These are phyloP conservation scores for Fusarium luffae DNA, from an alignment of 2,329 filamentous ascomycete genomes.

Conservation along the genomic window DNA sequence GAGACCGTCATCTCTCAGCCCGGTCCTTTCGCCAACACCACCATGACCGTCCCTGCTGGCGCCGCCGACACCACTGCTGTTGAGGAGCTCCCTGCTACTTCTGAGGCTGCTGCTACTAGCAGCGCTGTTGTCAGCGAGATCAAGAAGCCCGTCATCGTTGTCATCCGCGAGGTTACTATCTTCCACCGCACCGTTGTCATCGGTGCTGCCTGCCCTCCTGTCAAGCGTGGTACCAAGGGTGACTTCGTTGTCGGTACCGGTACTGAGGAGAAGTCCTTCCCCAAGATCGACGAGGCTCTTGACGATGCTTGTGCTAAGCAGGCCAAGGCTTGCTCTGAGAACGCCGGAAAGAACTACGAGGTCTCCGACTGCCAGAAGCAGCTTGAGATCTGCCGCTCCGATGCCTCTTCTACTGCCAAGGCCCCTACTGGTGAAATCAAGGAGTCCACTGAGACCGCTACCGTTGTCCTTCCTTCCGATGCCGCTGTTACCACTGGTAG, in stretches of 20 bases:
- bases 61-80: conserved; percentile 16
- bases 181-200: conserved; percentile 41
- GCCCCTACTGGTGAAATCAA: conserved; percentile 31
- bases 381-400: conserved; percentile 40
- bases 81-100: conserved; percentile 16
- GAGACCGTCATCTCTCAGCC: conserved; percentile 20
- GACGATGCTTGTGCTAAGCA: conserved; percentile 43
- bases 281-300: conserved; percentile 38
- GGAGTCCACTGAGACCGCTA: conserved; percentile 43
- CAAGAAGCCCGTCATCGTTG: conserved; percentile 35
- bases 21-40: conserved; percentile 38
- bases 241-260: conserved; percentile 40
- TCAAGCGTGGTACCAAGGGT: conserved; percentile 35
- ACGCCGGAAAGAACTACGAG: conserved; percentile 42
- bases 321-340: conserved; percentile 39
- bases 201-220: conserved; percentile 44
- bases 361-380: conserved; percentile 43
- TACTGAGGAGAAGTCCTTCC: conserved; percentile 33
- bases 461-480: conserved; percentile 43
- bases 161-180: conserved; percentile 40
- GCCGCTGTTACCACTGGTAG: conserved; percentile 29
- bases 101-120: conserved; percentile 28
- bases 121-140: conserved; percentile 34
- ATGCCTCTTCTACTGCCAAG: conserved; percentile 40
- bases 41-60: conserved; percentile 25